Evolutionary conservation across 2,329 filamentous ascomycete genomes (phyloP).

Genomic region (Incumbomyces delicatus): DNA sequence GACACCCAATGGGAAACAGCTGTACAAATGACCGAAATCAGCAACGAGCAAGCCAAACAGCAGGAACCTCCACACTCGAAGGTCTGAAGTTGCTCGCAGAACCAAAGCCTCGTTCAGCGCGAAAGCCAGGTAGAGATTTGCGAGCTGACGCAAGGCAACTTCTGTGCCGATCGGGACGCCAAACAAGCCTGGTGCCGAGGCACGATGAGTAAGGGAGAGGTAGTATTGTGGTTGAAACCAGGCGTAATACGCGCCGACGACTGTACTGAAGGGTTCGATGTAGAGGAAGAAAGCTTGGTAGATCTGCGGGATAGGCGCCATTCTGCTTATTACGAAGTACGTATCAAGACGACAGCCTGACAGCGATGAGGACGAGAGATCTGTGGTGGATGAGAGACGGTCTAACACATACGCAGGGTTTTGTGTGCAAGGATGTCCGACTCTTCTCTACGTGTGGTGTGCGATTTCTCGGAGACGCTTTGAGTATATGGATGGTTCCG

Average conservation of each 20-base stretch:
- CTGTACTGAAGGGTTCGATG: constrained; percentile 52
- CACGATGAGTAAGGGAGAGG: constrained; percentile 52
- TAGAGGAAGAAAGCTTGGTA: constrained; percentile 69
- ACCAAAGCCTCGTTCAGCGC: constrained; percentile 68
- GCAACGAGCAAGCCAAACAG: constrained; percentile 60
- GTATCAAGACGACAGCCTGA: not conserved
- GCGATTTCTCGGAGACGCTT: too few species aligned
- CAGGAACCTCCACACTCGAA: constrained; percentile 60
- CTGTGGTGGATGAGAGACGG: too few species aligned
- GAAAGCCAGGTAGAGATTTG: constrained; percentile 69
- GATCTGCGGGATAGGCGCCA: constrained; percentile 45
- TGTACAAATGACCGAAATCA: constrained; percentile 67
- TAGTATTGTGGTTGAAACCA: constrained; percentile 46
- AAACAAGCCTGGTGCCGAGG: constrained; percentile 36
- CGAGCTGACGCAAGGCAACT: constrained; percentile 63
- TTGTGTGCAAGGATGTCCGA: too few species aligned
- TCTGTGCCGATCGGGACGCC: constrained; percentile 50
- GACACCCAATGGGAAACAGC: constrained; percentile 49
- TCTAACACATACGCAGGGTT: too few species aligned
- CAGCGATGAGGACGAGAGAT: not conserved
- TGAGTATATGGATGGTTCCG: too few species aligned
- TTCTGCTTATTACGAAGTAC: constrained; percentile 11
- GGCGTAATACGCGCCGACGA: constrained; percentile 46
- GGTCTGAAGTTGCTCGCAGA: constrained; percentile 57
- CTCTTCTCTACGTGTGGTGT: too few species aligned